Percentiles rank a stretch among this genome's conserved stretches.
These are phyloP conservation scores for Chaetomium tenue DNA, from an alignment of 495 filamentous ascomycete species.

Conservation along the genomic window DNA sequence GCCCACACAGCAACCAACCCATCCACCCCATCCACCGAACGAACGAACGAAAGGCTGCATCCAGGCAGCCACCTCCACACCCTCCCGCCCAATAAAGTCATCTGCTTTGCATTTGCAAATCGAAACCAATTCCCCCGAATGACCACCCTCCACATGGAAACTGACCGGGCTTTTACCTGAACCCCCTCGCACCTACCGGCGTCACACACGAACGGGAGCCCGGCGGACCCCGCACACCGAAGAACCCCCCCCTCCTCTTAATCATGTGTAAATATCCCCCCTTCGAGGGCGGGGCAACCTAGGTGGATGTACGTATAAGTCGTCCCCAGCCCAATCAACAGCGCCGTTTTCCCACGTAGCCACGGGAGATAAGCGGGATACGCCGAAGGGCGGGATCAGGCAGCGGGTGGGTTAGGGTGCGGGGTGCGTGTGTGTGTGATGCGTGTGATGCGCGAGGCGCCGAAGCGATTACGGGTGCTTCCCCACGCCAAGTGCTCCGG, in stretches of 20 bases:
- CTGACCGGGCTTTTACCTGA: background rate
- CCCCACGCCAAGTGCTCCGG: conserved; percentile 1
- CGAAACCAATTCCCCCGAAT: background rate
- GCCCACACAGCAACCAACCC: background rate
- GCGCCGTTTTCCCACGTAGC: background rate
- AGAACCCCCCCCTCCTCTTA: no score
- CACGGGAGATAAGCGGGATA: conserved; percentile 2
- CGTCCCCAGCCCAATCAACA: background rate
- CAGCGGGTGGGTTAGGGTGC: background rate
- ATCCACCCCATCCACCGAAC: background rate
- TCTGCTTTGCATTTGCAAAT: conserved; percentile 13
- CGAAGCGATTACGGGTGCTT: background rate
- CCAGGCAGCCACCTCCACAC: background rate
- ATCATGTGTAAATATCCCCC: no score
- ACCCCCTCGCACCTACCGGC: background rate
- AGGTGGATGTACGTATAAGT: no score
- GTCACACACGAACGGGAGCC: no score
- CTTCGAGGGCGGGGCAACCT: no score
- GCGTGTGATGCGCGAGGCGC: background rate
- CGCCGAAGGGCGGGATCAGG: conserved; percentile 1
- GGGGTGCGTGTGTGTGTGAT: background rate
- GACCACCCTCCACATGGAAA: no score
- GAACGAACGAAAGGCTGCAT: background rate
- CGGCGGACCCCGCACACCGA: no score
- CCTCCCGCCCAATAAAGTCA: conserved; percentile 7